Evolutionary conservation across 169 alveolate genomes (phyloP).

Genomic region (Eimeria brunetti): DNA sequence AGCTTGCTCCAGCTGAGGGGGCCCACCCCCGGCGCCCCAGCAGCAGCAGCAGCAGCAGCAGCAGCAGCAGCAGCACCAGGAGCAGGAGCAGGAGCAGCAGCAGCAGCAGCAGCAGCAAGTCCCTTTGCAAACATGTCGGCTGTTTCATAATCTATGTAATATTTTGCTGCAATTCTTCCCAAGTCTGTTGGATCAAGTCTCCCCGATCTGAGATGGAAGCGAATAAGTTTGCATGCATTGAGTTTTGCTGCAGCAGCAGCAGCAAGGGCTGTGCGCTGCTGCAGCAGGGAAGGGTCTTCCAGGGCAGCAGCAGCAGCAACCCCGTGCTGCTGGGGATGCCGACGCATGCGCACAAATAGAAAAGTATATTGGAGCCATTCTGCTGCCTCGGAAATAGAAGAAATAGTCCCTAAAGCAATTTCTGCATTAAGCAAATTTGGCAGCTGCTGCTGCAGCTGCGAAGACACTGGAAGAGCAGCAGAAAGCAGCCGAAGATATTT

Average conservation of each 20-base stretch:
- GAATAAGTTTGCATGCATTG: conserved; percentile 76
- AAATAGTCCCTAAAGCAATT: conserved; percentile 92
- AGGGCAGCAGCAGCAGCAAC: background rate
- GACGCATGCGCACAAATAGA: conserved; percentile 94
- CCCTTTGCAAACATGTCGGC: conserved; percentile 71
- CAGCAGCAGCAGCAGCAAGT: too few relatives aligned
- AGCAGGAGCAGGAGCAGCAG: too few relatives aligned
- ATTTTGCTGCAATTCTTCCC: conserved; percentile 93
- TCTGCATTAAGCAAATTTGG: conserved; percentile 99
- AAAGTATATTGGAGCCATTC: conserved; percentile 98
- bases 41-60: too few relatives aligned
- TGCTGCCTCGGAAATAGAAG: conserved; percentile 95
- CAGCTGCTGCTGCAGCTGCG: conserved; percentile 93
- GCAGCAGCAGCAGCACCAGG: too few relatives aligned
- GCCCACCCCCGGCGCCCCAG: too few relatives aligned
- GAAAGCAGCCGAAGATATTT: conserved; percentile 19
- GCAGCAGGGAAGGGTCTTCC: background rate
- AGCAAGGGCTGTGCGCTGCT: background rate
- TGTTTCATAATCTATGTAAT: conserved; percentile 92
- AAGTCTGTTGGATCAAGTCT: conserved; percentile 89
- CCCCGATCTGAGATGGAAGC: conserved; percentile 79
- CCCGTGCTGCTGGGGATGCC: conserved; percentile 2
- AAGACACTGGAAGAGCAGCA: conserved; percentile 94
- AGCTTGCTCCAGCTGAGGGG: conserved; percentile 58
- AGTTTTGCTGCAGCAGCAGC: conserved; percentile 66